Percentiles rank a stretch among this genome's conserved stretches.
These are phyloP conservation scores for Phylloporus rhodoxanthus DNA, from an alignment of 768 basidiomycete species.

Conservation along the genomic window DNA sequence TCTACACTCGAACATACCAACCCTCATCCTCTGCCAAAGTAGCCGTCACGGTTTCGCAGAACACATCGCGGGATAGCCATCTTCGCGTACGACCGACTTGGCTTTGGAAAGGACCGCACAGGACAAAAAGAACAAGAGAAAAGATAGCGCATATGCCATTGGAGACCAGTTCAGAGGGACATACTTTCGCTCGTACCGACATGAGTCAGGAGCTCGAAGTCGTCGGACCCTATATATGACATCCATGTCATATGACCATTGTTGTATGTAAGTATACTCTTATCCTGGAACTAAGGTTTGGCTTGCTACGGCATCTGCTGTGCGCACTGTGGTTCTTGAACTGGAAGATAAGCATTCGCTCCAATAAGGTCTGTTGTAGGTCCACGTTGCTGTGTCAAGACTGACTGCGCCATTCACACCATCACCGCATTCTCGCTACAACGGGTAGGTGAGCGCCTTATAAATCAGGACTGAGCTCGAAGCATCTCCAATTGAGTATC, in stretches of 20 bases:
- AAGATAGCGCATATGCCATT: slow-evolving; percentile 52
- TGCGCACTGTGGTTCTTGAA: neutral
- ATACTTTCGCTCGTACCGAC: too few relatives aligned
- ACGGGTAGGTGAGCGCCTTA: neutral
- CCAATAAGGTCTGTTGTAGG: slow-evolving; percentile 14
- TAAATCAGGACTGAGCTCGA: neutral
- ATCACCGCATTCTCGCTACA: too few relatives aligned
- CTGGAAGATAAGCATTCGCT: neutral
- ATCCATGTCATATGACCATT: too few relatives aligned
- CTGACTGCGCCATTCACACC: slow-evolving; percentile 7
- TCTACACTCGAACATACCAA: slow-evolving; percentile 66
- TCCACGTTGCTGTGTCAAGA: slow-evolving; percentile 16
- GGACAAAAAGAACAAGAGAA: slow-evolving; percentile 51
- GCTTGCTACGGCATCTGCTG: slow-evolving; percentile 10
- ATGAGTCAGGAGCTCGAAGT: too few relatives aligned
- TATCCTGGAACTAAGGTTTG: slow-evolving; percentile 3
- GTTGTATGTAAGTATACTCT: neutral
- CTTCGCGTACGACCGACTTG: slow-evolving; percentile 74
- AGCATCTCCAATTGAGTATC: neutral
- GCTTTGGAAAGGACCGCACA: slow-evolving; percentile 71
- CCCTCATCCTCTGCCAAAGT: slow-evolving; percentile 43
- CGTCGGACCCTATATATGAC: too few relatives aligned
- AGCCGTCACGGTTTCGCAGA: slow-evolving; percentile 73
- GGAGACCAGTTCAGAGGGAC: slow-evolving; percentile 56
- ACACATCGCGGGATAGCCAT: slow-evolving; percentile 61